Percentiles rank a stretch among this genome's conserved stretches.
Conservation (phyloP, 352 stramenopile species). For the Phytophthora fragariae region DNA sequence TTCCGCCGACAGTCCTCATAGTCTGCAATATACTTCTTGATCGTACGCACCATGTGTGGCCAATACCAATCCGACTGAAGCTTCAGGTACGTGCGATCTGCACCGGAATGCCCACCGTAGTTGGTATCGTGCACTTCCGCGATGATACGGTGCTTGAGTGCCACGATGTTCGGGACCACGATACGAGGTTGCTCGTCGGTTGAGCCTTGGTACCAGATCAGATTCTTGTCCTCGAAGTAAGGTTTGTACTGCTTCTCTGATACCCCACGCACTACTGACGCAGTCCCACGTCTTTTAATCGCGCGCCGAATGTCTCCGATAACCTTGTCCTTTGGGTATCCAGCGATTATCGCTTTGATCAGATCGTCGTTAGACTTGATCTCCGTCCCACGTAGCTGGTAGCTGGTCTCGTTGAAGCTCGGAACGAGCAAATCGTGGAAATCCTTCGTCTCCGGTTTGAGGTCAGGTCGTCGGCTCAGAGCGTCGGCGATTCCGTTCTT, state of each 20-base stretch:
- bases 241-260: background rate
- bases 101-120: too few relatives aligned
- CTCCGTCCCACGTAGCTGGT: background rate
- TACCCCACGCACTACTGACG: background rate
- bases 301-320: background rate
- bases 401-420: background rate
- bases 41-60: too few relatives aligned
- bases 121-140: slow-evolving; percentile 5
- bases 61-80: too few relatives aligned
- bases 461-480: background rate
- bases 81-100: too few relatives aligned
- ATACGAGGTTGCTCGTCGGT: background rate
- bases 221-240: background rate
- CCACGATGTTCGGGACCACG: background rate
- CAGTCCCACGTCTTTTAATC: background rate
- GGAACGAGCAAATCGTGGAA: background rate
- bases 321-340: background rate
- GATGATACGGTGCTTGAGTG: slow-evolving; percentile 3
- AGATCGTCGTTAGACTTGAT: background rate
- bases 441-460: background rate
- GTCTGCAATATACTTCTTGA: slow-evolving; percentile 9
- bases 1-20: slow-evolving; percentile 19
- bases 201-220: background rate
- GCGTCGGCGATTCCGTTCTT: background rate
- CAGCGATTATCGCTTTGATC: background rate